Conservation (phyloP, 1,284 basidiomycete genomes). For the Fomitopsis pinicola region DNA sequence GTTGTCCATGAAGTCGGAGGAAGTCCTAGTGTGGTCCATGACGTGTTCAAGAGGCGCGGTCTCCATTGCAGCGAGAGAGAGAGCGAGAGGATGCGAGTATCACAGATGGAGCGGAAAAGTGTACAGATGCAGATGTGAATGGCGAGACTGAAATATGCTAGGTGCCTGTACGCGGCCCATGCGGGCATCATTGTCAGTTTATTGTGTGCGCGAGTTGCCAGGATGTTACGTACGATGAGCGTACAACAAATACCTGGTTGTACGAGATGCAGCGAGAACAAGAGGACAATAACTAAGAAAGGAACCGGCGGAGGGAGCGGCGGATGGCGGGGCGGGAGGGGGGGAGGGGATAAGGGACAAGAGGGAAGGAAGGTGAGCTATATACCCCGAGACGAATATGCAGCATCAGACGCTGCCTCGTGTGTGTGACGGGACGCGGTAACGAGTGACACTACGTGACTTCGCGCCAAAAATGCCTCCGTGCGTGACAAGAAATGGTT, state of each 20-base stretch:
- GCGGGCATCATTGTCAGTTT: slow-evolving; percentile 10
- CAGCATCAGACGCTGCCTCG: slow-evolving; percentile 11
- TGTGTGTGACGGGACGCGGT: slow-evolving; percentile 5
- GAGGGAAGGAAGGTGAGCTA: slow-evolving; percentile 28
- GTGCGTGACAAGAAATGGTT: slow-evolving; percentile 9
- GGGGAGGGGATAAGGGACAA: slow-evolving; percentile 24
- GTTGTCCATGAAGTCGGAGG: slow-evolving; percentile 48
- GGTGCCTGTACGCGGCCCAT: slow-evolving; percentile 6
- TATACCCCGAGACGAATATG: slow-evolving; percentile 18
- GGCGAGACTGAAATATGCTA: slow-evolving; percentile 33
- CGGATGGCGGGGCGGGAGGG: slow-evolving; percentile 26
- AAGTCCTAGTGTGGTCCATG: slow-evolving; percentile 44
- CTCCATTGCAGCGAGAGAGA: slow-evolving; percentile 34
- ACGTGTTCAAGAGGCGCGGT: slow-evolving; percentile 46
- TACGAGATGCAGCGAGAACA: slow-evolving; percentile 12
- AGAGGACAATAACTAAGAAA: slow-evolving; percentile 23
- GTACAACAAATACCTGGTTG: slow-evolving; percentile 24
- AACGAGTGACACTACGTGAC: neutral
- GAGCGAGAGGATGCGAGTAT: slow-evolving; percentile 22
- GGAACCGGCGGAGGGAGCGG: slow-evolving; percentile 23
- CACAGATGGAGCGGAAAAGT: slow-evolving; percentile 21
- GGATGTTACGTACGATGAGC: slow-evolving; percentile 24
- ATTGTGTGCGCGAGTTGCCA: slow-evolving; percentile 8
- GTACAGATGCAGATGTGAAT: slow-evolving; percentile 27
- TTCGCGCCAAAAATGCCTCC: neutral